Evolutionary conservation across 495 filamentous ascomycete genomes (phyloP).

Genomic region (Penicilliopsis zonata): DNA sequence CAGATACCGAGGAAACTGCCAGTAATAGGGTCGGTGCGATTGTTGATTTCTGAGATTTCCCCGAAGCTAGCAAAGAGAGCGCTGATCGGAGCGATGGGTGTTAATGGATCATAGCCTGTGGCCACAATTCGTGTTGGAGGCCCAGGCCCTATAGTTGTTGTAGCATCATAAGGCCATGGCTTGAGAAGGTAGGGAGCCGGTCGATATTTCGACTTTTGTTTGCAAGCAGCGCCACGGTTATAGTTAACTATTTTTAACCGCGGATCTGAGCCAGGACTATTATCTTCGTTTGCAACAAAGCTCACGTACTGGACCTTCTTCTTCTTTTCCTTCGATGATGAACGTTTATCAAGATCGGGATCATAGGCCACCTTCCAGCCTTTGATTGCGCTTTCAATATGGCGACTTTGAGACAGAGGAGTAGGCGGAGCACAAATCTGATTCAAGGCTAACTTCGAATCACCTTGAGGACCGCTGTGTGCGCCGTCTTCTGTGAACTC

Average conservation of each 20-base stretch:
- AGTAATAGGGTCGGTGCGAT: slow-evolving; percentile 83
- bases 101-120: slow-evolving; percentile 85
- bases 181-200: slow-evolving; percentile 65
- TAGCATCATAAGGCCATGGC: slow-evolving; percentile 65
- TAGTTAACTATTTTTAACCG: slow-evolving; percentile 56
- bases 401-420: slow-evolving; percentile 46
- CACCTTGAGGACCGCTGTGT: slow-evolving; percentile 6
- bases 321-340: slow-evolving; percentile 49
- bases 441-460: slow-evolving; percentile 25
- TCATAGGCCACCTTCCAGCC: slow-evolving; percentile 65
- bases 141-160: slow-evolving; percentile 74
- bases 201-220: slow-evolving; percentile 62
- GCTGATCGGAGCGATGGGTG: slow-evolving; percentile 63
- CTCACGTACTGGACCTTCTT: slow-evolving; percentile 61
- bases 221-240: slow-evolving; percentile 42
- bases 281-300: slow-evolving; percentile 52
- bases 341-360: slow-evolving; percentile 53
- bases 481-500: slow-evolving; percentile 8
- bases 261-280: slow-evolving; percentile 63
- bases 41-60: slow-evolving; percentile 77
- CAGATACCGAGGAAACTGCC: slow-evolving; percentile 90
- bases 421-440: slow-evolving; percentile 38
- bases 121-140: slow-evolving; percentile 84
- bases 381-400: slow-evolving; percentile 46
- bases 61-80: slow-evolving; percentile 77